Evolutionary conservation across 768 basidiomycete species (phyloP).

Genomic region (Harrya chromipes): DNA sequence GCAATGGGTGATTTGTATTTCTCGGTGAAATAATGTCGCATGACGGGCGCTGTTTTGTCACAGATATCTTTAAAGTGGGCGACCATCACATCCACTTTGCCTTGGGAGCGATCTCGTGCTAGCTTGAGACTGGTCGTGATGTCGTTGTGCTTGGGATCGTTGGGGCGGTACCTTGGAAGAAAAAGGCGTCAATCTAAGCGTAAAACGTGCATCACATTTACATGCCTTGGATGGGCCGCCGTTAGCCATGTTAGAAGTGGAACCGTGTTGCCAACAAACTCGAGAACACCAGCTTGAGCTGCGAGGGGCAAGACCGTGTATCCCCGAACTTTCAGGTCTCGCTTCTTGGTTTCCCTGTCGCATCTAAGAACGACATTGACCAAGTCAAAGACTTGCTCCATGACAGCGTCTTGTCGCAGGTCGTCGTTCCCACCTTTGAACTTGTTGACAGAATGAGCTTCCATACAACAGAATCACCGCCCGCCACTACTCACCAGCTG

Average conservation of each 20-base stretch:
- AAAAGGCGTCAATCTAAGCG: neutral
- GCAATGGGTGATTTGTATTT: constrained; percentile 81
- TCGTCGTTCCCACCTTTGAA: constrained; percentile 94
- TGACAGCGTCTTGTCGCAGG: constrained; percentile 94
- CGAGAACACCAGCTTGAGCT: constrained; percentile 76
- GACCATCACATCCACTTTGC: constrained; percentile 30
- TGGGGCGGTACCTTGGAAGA: constrained; percentile 58
- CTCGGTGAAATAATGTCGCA: constrained; percentile 94
- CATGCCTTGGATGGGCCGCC: constrained; percentile 60
- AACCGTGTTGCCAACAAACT: constrained; percentile 82
- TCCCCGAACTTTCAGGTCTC: constrained; percentile 70
- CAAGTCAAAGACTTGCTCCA: constrained; percentile 96
- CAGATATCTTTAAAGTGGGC: constrained; percentile 38
- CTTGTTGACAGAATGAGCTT: constrained; percentile 37
- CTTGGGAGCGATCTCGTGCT: constrained; percentile 32
- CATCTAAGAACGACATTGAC: constrained; percentile 73
- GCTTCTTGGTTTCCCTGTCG: constrained; percentile 73
- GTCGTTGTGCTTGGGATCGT: constrained; percentile 43
- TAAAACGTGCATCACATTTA: neutral
- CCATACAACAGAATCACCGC: neutral
- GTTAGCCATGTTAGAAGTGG: constrained; percentile 63
- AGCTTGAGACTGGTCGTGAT: constrained; percentile 29
- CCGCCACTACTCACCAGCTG: constrained; percentile 63
- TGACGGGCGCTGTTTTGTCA: constrained; percentile 68
- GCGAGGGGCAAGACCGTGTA: constrained; percentile 91